A percentile compares a stretch with the other conserved stretches of the same genome.
phyloP scores from a whole-genome alignment of 148 eudicot species.

The Rhododendron molle region DNA sequence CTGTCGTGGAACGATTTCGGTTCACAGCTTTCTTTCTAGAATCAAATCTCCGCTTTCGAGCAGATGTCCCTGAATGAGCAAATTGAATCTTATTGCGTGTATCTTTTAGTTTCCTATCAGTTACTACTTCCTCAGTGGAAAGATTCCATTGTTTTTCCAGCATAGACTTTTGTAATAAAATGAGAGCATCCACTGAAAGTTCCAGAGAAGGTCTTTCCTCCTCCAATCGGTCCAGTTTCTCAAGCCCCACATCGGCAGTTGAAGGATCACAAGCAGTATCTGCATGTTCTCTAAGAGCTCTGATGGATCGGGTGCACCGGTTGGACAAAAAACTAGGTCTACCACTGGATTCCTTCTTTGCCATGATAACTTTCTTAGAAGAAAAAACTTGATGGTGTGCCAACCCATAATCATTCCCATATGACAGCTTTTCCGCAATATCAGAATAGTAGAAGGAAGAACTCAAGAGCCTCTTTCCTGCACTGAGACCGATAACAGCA shows the following conservation, averaged over 20 bases:
- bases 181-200: constrained; percentile 62
- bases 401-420: constrained; percentile 34
- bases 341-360: constrained; percentile 45
- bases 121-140: constrained; percentile 36
- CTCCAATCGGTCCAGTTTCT: constrained; percentile 24
- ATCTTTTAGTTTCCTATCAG: constrained; percentile 23
- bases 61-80: constrained; percentile 64
- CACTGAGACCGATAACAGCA: constrained; percentile 79
- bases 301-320: constrained; percentile 41
- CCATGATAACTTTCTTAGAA: constrained; percentile 42
- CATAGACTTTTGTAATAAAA: constrained; percentile 74
- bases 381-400: constrained; percentile 32
- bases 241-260: constrained; percentile 33
- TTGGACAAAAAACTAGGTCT: constrained; percentile 40
- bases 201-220: constrained; percentile 40
- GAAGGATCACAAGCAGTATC: constrained; percentile 37
- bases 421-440: constrained; percentile 47
- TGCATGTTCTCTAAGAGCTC: constrained; percentile 54
- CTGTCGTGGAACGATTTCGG: constrained; percentile 22
- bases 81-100: constrained; percentile 29
- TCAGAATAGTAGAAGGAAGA: constrained; percentile 65
- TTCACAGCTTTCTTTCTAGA: constrained; percentile 30
- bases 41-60: constrained; percentile 67
- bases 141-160: constrained; percentile 86
- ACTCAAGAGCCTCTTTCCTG: constrained; percentile 74